Percentiles rank a stretch among this genome's conserved stretches.
These are phyloP conservation scores for Pichia cephalocereana DNA, from an alignment of 805 yeast genomes.

Conservation along the genomic window DNA sequence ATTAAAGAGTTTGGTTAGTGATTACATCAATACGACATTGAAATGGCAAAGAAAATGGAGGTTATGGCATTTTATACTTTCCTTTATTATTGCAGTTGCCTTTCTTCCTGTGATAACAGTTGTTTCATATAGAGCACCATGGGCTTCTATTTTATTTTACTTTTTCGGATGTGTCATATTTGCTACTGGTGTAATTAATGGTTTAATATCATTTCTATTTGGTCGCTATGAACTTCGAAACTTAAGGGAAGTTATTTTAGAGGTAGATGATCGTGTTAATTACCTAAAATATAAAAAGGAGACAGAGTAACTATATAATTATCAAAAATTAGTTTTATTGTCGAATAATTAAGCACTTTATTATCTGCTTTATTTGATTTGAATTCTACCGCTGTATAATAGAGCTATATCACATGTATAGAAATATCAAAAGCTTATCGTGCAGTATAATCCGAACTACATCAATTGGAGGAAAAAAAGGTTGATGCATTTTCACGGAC, in stretches of 20 bases:
- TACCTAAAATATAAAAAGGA: conserved; percentile 1
- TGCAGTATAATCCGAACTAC: too few relatives aligned
- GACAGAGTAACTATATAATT: too few relatives aligned
- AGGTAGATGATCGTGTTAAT: conserved; percentile 36
- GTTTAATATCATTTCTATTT: conserved; percentile 68
- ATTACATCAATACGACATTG: conserved; percentile 41
- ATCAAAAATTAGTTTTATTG: too few relatives aligned
- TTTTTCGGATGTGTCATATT: conserved; percentile 46
- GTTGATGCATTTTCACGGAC: too few relatives aligned
- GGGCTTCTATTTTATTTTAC: conserved; percentile 62
- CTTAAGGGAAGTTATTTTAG: conserved; percentile 61
- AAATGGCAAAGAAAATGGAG: conserved; percentile 60
- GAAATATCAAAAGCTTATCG: too few relatives aligned
- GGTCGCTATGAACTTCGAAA: conserved; percentile 78
- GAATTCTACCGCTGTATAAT: too few relatives aligned
- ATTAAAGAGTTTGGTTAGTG: conserved; percentile 36
- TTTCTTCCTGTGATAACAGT: conserved; percentile 49
- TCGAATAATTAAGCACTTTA: too few relatives aligned
- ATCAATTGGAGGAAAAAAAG: too few relatives aligned
- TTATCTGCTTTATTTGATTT: too few relatives aligned
- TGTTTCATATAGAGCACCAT: conserved; percentile 42
- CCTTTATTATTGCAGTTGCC: conserved; percentile 44
- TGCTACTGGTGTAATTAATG: conserved; percentile 63
- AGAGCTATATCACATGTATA: too few relatives aligned
- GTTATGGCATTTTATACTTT: conserved; percentile 48